phyloP scores from a whole-genome alignment of 352 stramenopile species.

The Elongisporangium prolatum region DNA sequence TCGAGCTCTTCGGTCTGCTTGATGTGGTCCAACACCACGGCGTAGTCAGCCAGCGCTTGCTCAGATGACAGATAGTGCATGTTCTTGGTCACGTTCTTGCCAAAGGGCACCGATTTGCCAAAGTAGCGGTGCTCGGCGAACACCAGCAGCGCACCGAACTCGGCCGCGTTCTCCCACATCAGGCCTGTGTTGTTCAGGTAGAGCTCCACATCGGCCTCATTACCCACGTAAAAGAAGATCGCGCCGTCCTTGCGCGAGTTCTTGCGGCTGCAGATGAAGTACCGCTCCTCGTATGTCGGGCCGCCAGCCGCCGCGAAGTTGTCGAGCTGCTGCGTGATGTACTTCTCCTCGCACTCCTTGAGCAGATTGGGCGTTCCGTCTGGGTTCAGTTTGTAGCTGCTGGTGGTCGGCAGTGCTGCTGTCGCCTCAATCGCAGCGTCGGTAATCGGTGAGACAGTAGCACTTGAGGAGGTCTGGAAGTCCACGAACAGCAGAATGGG shows the following conservation, averaged over 20 bases:
- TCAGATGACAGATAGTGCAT: constrained; percentile 77
- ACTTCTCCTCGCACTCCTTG: constrained; percentile 60
- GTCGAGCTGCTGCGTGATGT: constrained; percentile 71
- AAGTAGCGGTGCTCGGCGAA: constrained; percentile 98
- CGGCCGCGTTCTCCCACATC: constrained; percentile 94
- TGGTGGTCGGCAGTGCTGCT: constrained; percentile 1
- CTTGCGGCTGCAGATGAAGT: constrained; percentile 83
- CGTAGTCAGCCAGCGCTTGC: constrained; percentile 90
- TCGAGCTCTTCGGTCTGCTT: constrained; percentile 44
- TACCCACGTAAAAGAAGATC: constrained; percentile 95
- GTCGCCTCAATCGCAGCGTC: not conserved
- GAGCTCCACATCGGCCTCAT: constrained; percentile 93
- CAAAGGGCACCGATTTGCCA: constrained; percentile 87
- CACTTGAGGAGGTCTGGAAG: constrained; percentile 4
- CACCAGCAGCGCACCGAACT: constrained; percentile 90
- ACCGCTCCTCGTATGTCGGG: constrained; percentile 78
- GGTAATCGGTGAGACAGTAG: not conserved
- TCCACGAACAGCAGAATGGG: constrained; percentile 27
- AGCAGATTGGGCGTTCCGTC: constrained; percentile 44
- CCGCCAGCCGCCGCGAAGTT: constrained; percentile 52
- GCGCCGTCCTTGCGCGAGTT: constrained; percentile 51
- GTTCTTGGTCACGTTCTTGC: constrained; percentile 44
- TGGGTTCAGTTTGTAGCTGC: constrained; percentile 23
- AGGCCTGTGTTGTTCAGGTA: constrained; percentile 95
- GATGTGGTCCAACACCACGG: constrained; percentile 46